Evolutionary conservation across 345 rosid genomes (phyloP), one percentile per base, ranked within the genome.

Genomic region (Salix udensis): DNA sequence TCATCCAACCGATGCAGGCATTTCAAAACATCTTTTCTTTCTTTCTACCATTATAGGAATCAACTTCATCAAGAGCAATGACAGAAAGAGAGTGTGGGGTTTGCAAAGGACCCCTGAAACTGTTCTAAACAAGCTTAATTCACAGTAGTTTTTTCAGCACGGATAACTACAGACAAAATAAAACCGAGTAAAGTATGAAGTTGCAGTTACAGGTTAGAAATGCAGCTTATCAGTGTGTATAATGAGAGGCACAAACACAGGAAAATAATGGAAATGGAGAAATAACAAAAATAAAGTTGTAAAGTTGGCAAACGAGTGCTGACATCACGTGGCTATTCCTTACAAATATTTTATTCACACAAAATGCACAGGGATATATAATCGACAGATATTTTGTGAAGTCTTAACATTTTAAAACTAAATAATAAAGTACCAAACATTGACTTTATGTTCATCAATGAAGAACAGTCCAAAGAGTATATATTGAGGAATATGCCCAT

Each of bases 401-500:
- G 50, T 4, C 16, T 46, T 46, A 13, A 46, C 50, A 46, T 14
- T 46, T 14, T 52, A 60, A 31, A 78, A 73, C 70, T 28, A 74
- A 71, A 73, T 53, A 81, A 76, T 42, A 66, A 68, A 70, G 75
- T 74, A 71, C 64, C 81, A 79, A 34, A 23, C 55, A 46, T 80
- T 80, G 87, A 80, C 88, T 83, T 79, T 73, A 52, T 24, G 19
- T 14, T 70, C 79, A 73, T 72, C 61, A 65, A 48, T 1, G 6
- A 26, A 77, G 75, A 61, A 74, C 58, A 77, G 68, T 79, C 82
- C 77, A 71, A 58, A 81, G 74, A 84, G 82, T 37, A 86, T 81
- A 81, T 68, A 7, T 36, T 72, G 70, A 5, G 75, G 90, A 81
- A 89, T 87, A 89, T 87, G 84, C 88, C 77, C 76, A 64, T 19